These are phyloP conservation scores for Candida arabinofermentans DNA, from an alignment of 805 yeast genomes.

Conservation along the genomic window DNA sequence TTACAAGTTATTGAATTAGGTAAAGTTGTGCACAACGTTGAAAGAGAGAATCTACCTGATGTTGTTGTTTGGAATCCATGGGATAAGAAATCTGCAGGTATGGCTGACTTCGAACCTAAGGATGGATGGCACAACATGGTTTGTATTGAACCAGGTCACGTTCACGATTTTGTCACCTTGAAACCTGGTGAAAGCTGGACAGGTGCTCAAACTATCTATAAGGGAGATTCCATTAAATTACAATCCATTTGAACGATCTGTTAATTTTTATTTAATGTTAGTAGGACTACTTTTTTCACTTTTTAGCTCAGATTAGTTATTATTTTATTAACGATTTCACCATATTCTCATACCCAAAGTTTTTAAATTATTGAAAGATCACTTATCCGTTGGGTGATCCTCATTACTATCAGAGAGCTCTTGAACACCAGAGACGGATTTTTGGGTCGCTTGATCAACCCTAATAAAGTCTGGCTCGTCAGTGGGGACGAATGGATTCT, in stretches of 20 bases:
- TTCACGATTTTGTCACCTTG: conserved; percentile 59
- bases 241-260: conserved; percentile 40
- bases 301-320: not conserved
- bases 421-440: not conserved
- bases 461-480: conserved; percentile 50
- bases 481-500: conserved; percentile 66
- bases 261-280: no score
- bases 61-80: conserved; percentile 98
- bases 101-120: conserved; percentile 89
- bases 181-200: conserved; percentile 73
- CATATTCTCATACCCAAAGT: no score
- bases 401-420: not conserved
- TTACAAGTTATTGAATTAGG: conserved; percentile 71
- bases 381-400: no score
- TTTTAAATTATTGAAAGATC: no score
- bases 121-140: conserved; percentile 82
- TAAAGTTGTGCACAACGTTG: conserved; percentile 63
- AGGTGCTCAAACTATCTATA: conserved; percentile 58
- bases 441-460: not conserved
- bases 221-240: conserved; percentile 57
- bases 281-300: not conserved
- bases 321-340: no score
- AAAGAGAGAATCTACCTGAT: conserved; percentile 55
- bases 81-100: conserved; percentile 73
- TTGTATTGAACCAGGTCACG: conserved; percentile 93